Evolutionary conservation across 2,329 filamentous ascomycete genomes (phyloP), one percentile per base, ranked within the genome.

Genomic region (Emydomyces testavorans): DNA sequence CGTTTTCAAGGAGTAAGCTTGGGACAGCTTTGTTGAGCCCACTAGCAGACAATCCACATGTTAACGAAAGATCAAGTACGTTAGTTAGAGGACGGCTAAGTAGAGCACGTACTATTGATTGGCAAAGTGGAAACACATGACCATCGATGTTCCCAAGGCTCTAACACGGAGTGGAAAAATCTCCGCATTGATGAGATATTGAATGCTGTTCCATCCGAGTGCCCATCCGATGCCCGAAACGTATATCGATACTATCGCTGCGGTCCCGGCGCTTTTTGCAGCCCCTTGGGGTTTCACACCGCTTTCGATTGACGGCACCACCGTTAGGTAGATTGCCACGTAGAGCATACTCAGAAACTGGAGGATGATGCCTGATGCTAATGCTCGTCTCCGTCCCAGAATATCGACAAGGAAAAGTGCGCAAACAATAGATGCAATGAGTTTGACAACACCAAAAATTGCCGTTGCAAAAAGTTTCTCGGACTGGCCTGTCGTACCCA

Each of bases 331-430:
- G 38, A 74, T 67, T 13, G 71, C 72, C 62, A 75, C 70, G 59
- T 76, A 77, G 2, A 75, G 59, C 69, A 77, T 74, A n/a, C 70
- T 60, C 8, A 75, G n/a, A 1, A 68, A 58, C 49, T 75, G 72
- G 6, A 71, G 60, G 32, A 54, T 61, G 31, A 75, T 73, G 6
- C 73, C 73, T n/a, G 65, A 64, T 35, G 66, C 62, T 5, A 76
- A 63, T 0, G 72, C 64, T 11, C 71, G 64, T 65, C 85, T 86
- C 45, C 84, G 78, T 1, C 83, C 83, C 50, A 88, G 76, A 48
- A 80, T 77, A 56, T 88, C 84, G 55, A 88, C 82, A 2, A 88
- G 74, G 71, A 87, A 83, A 44, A 87, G 71, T 0, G 83, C 82
- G 61, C 82, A 87, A 24, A 77, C 56, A 15, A 87, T 61, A 8